Evolutionary conservation across 441 rosid species (phyloP).

Genomic region (Erodium texanum): DNA sequence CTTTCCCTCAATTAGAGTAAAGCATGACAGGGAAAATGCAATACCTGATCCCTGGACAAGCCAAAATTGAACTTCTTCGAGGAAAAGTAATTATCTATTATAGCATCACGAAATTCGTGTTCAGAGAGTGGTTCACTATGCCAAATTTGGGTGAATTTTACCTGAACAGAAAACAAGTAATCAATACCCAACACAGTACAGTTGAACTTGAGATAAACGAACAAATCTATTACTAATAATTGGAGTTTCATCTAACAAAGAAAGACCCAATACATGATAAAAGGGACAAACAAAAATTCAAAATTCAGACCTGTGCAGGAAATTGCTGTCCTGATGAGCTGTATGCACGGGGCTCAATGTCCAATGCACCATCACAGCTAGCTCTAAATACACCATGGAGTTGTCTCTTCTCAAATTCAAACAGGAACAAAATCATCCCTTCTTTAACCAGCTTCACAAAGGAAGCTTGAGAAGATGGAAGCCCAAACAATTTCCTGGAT

Average conservation of each 20-base stretch:
- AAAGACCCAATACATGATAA: not conserved
- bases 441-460: conserved; percentile 52
- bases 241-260: not conserved
- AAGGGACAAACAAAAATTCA: conserved; percentile 2
- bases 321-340: conserved; percentile 44
- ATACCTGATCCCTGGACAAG: conserved; percentile 50
- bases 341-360: conserved; percentile 48
- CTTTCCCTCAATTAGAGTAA: conserved; percentile 2
- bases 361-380: conserved; percentile 40
- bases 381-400: conserved; percentile 62
- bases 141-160: conserved; percentile 40
- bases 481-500: conserved; percentile 37
- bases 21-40: conserved; percentile 9
- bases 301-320: conserved; percentile 47
- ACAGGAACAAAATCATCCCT: conserved; percentile 63
- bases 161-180: conserved; percentile 24
- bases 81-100: conserved; percentile 49
- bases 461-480: conserved; percentile 29
- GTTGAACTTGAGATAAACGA: not conserved
- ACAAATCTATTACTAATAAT: no score
- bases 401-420: conserved; percentile 50
- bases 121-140: conserved; percentile 46
- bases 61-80: conserved; percentile 55
- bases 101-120: conserved; percentile 42
- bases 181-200: conserved; percentile 1